phyloP scores from a whole-genome alignment of 2,329 filamentous ascomycete species.

The Nectriaceae sp. region DNA sequence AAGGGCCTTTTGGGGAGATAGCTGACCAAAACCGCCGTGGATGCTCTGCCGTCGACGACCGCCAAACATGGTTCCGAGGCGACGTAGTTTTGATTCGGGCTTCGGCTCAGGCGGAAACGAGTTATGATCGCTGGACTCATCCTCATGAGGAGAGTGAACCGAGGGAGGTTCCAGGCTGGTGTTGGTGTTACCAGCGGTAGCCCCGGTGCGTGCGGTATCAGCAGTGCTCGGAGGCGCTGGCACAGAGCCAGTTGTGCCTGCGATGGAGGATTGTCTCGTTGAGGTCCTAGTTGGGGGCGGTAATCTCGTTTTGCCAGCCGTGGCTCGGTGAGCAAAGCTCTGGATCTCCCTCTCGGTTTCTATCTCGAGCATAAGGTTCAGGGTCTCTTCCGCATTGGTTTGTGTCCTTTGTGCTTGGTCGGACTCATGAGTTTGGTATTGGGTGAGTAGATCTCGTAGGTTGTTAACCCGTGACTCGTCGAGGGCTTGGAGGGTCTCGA shows the following conservation, averaged over 20 bases:
- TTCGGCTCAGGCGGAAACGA: conserved; percentile 34
- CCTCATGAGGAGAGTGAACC: conserved; percentile 20
- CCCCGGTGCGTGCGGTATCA: not conserved
- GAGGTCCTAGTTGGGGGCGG: conserved; percentile 41
- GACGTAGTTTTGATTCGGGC: conserved; percentile 59
- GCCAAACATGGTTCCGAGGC: conserved; percentile 68
- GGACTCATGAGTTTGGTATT: conserved; percentile 89
- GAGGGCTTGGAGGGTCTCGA: conserved; percentile 86
- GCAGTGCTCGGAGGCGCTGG: conserved; percentile 29
- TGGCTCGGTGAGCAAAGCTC: conserved; percentile 57
- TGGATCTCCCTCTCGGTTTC: conserved; percentile 86
- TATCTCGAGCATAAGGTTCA: conserved; percentile 83
- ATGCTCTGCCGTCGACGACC: conserved; percentile 67
- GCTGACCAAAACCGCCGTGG: conserved; percentile 60
- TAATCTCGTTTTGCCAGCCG: conserved; percentile 41
- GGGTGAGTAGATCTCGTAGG: conserved; percentile 85
- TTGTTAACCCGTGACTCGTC: conserved; percentile 91
- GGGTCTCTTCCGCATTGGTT: conserved; percentile 72
- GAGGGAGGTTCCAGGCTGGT: not conserved
- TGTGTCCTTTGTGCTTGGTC: conserved; percentile 81
- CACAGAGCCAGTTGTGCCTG: conserved; percentile 25
- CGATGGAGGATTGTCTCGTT: conserved; percentile 43
- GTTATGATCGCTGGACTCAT: conserved; percentile 46
- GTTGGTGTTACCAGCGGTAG: conserved; percentile 15
- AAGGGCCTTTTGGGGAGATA: conserved; percentile 55